Conservation (phyloP, 352 stramenopile species). For the Phytophthora pistaciae region DNA sequence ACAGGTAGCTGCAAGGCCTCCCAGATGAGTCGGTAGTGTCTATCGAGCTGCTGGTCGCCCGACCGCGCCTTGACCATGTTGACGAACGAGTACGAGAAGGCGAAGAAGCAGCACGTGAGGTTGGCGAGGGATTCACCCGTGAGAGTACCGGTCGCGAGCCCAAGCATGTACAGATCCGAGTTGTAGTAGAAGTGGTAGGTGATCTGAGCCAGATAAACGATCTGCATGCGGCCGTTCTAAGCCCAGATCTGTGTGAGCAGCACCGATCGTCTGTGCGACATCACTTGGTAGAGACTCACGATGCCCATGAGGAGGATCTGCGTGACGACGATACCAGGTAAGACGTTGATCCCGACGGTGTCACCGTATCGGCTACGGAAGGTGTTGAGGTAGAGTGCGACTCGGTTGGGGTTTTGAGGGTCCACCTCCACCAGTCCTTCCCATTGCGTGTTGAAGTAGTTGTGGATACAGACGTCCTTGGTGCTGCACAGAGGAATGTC, state of each 20-base stretch:
- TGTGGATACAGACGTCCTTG: slow-evolving; percentile 15
- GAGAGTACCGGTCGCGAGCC: slow-evolving; percentile 25
- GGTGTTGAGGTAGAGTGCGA: slow-evolving; percentile 10
- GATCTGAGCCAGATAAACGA: slow-evolving; percentile 29
- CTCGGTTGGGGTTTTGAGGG: not conserved
- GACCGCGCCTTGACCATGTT: slow-evolving; percentile 23
- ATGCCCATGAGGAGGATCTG: slow-evolving; percentile 23
- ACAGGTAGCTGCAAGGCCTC: slow-evolving; percentile 16
- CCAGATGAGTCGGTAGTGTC: slow-evolving; percentile 24
- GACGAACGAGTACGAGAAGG: slow-evolving; percentile 24
- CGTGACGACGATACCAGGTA: slow-evolving; percentile 17
- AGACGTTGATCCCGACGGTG: slow-evolving; percentile 4
- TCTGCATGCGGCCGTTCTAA: slow-evolving; percentile 30
- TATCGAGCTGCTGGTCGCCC: slow-evolving; percentile 22
- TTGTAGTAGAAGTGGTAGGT: slow-evolving; percentile 28
- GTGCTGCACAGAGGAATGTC: slow-evolving; percentile 23
- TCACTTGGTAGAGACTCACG: slow-evolving; percentile 23
- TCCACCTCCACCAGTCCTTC: slow-evolving; percentile 11
- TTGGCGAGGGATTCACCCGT: slow-evolving; percentile 25
- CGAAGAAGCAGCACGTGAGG: slow-evolving; percentile 30
- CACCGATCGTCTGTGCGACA: slow-evolving; percentile 24
- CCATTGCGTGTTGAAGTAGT: slow-evolving; percentile 22
- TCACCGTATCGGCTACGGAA: slow-evolving; percentile 18
- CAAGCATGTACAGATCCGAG: slow-evolving; percentile 31
- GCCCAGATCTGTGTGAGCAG: slow-evolving; percentile 37